Evolutionary conservation across 352 stramenopile genomes (phyloP).

Genomic region (Globisporangium emineosum): DNA sequence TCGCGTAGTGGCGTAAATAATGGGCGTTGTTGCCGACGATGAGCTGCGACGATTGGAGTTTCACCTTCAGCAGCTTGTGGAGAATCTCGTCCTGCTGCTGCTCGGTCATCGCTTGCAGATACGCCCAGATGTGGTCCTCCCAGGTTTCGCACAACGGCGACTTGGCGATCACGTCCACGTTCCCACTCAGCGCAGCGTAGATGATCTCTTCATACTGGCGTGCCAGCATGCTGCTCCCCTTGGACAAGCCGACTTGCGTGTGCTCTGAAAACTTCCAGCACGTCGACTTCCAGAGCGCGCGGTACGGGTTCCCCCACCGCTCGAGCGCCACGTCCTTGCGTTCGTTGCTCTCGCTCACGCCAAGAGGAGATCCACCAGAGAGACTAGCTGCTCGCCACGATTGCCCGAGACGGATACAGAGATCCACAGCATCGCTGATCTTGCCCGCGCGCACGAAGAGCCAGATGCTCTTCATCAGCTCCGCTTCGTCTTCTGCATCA

Average conservation of each 20-base stretch:
- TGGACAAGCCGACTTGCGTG: conserved; percentile 42
- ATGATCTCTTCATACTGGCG: conserved; percentile 78
- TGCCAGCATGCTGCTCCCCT: conserved; percentile 55
- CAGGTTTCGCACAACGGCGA: conserved; percentile 74
- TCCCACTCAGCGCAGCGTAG: conserved; percentile 76
- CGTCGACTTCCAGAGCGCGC: conserved; percentile 83
- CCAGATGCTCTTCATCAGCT: conserved; percentile 76
- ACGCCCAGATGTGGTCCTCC: conserved; percentile 87
- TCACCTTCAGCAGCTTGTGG: conserved; percentile 68
- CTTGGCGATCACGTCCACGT: conserved; percentile 59
- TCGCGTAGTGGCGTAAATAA: conserved; percentile 52
- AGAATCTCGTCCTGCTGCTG: conserved; percentile 71
- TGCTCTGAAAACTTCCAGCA: conserved; percentile 80
- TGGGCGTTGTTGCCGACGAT: conserved; percentile 65
- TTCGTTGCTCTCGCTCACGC: conserved; percentile 53
- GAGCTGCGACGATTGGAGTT: conserved; percentile 68
- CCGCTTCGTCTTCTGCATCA: conserved; percentile 77
- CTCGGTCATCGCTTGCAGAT: conserved; percentile 64
- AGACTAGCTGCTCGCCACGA: conserved; percentile 79
- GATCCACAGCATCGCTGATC: conserved; percentile 58
- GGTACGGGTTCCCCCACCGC: conserved; percentile 79
- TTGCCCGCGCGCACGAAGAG: conserved; percentile 66
- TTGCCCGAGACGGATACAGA: conserved; percentile 73
- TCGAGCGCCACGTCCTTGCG: conserved; percentile 43
- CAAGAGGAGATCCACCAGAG: conserved; percentile 54